phyloP scores from a whole-genome alignment of 257 asterid species.

The Solanum chaucha region DNA sequence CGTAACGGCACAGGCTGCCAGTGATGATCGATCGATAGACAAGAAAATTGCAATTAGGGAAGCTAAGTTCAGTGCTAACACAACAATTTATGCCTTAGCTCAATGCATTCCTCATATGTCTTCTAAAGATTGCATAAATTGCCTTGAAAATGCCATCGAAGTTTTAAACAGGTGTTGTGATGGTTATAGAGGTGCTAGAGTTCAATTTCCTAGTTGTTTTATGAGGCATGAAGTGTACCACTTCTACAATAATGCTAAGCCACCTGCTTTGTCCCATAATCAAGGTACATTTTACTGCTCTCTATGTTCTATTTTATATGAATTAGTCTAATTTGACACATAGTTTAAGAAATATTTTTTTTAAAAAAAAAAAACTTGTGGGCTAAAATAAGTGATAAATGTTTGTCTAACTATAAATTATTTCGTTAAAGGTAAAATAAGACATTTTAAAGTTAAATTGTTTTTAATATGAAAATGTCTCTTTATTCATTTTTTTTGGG shows the following conservation, averaged over 20 bases:
- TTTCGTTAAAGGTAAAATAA: too few species aligned
- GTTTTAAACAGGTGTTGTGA: background rate
- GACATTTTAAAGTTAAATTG: too few species aligned
- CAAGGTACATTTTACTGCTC: background rate
- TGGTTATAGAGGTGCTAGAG: background rate
- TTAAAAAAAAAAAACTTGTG: too few species aligned
- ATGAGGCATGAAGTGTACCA: background rate
- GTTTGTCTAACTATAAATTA: too few species aligned
- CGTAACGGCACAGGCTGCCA: background rate
- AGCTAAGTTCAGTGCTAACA: background rate
- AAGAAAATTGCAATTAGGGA: background rate
- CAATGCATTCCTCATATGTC: background rate
- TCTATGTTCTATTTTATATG: too few species aligned
- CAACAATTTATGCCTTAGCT: background rate
- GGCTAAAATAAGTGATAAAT: too few species aligned
- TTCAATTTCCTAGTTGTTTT: background rate
- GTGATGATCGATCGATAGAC: background rate
- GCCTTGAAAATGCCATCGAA: background rate
- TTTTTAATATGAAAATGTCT: too few species aligned
- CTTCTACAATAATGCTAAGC: background rate
- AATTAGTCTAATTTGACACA: too few species aligned
- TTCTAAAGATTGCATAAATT: background rate
- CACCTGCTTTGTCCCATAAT: background rate
- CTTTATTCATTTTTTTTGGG: too few species aligned
- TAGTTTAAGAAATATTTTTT: too few species aligned